phyloP scores from a whole-genome alignment of 306 rosid genomes.

The Castanospermum australe region DNA sequence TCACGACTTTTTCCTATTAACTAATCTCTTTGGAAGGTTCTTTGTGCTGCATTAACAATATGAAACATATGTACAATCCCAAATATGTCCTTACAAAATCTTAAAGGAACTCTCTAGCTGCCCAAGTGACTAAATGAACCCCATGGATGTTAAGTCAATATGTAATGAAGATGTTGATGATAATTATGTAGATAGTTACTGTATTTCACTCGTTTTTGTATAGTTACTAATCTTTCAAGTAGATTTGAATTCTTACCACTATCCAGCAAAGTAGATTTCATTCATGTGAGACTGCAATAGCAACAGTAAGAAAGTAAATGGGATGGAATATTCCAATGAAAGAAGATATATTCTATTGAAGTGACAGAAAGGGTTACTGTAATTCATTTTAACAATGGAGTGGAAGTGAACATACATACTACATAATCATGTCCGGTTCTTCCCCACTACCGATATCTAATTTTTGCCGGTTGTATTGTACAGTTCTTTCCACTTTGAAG shows the following conservation, averaged over 20 bases:
- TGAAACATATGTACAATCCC: not conserved
- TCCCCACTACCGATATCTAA: not conserved
- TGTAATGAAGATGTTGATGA: not conserved
- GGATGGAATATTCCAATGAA: not conserved
- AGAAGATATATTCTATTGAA: constrained; percentile 11
- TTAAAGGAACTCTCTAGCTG: not conserved
- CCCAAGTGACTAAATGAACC: not conserved
- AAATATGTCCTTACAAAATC: too few species aligned
- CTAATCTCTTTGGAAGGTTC: not conserved
- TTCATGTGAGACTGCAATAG: not conserved
- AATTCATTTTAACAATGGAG: constrained; percentile 17
- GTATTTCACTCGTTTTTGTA: too few species aligned
- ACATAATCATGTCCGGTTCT: constrained; percentile 6
- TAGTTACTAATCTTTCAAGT: not conserved
- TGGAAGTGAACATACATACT: constrained; percentile 21
- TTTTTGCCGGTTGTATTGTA: constrained; percentile 35
- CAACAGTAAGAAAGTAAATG: not conserved
- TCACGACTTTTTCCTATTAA: not conserved
- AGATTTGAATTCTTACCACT: not conserved
- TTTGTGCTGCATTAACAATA: not conserved
- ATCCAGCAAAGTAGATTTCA: not conserved
- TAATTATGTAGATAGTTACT: too few species aligned
- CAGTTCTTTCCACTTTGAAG: constrained; percentile 29
- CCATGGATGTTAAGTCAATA: not conserved
- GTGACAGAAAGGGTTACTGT: constrained; percentile 21